Percentiles rank a stretch among this genome's conserved stretches.
Conservation (phyloP, 805 yeast genomes). For the Debaryomyces maramus region DNA sequence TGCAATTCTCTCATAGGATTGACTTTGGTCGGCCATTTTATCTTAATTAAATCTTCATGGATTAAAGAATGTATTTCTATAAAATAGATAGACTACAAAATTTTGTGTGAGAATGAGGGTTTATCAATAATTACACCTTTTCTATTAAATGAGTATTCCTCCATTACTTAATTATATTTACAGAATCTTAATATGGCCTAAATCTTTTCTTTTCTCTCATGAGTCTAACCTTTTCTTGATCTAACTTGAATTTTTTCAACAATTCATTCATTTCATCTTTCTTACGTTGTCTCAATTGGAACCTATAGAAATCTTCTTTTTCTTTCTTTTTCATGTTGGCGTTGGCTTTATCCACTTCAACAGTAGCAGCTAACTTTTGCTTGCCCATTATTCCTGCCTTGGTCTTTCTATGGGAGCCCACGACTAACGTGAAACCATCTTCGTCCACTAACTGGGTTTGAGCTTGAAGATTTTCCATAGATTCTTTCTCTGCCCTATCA, state of each 20-base stretch:
- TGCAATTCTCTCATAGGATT: constrained; percentile 5
- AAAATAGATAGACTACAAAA: neutral
- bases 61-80: neutral
- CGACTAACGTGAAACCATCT: constrained; percentile 92
- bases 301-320: constrained; percentile 89
- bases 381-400: constrained; percentile 68
- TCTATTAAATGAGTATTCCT: no score
- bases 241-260: constrained; percentile 79
- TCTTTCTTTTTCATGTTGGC: constrained; percentile 68
- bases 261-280: constrained; percentile 90
- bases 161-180: no score
- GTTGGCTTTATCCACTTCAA: constrained; percentile 36
- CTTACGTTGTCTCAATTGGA: constrained; percentile 92
- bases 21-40: constrained; percentile 1
- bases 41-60: neutral
- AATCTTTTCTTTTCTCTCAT: constrained; percentile 82
- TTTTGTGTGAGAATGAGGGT: constrained; percentile 1
- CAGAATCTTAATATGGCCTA: constrained; percentile 54
- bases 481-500: constrained; percentile 66
- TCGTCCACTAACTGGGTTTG: constrained; percentile 75
- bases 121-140: no score
- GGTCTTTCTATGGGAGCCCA: constrained; percentile 81
- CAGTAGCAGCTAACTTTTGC: constrained; percentile 40
- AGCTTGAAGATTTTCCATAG: constrained; percentile 52
- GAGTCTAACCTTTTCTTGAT: constrained; percentile 77